Evolutionary conservation across 805 yeast genomes (phyloP).

Genomic region (Saturnispora mendoncae): DNA sequence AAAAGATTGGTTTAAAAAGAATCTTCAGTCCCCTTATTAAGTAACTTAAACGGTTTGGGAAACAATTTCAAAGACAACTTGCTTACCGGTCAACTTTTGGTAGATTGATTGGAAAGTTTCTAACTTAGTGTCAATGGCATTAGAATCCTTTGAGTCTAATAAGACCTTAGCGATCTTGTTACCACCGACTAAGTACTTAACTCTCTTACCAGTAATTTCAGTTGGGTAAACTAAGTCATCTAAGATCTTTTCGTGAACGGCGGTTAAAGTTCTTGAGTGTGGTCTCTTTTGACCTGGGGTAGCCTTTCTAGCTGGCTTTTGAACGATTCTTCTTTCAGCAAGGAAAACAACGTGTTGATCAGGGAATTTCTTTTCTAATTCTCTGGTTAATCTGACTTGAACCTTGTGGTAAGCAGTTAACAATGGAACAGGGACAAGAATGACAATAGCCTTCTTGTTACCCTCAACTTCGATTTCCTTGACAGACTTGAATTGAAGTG

Average conservation of each 20-base stretch:
- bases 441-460: conserved; percentile 97
- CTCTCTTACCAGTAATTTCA: conserved; percentile 98
- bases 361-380: conserved; percentile 99
- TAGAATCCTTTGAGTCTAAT: conserved; percentile 96
- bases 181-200: conserved; percentile 98
- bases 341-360: conserved; percentile 99
- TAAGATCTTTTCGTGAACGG: conserved; percentile 97
- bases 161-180: conserved; percentile 95
- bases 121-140: conserved; percentile 95
- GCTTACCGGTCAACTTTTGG: conserved; percentile 98
- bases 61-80: conserved; percentile 96
- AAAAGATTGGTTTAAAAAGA: conserved; percentile 1
- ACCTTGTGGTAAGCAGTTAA: conserved; percentile 91
- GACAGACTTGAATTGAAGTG: conserved; percentile 97
- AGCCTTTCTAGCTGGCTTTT: conserved; percentile 95
- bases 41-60: conserved; percentile 36
- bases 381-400: conserved; percentile 96
- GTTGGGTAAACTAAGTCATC: conserved; percentile 99
- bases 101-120: conserved; percentile 98
- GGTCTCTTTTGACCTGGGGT: conserved; percentile 98
- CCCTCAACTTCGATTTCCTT: conserved; percentile 96
- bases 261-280: conserved; percentile 97
- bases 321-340: conserved; percentile 99
- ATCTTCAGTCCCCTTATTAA: conserved; percentile 5
- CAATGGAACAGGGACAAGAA: conserved; percentile 97